Evolutionary conservation across 306 rosid species (phyloP).

Genomic region (Quercus variabilis): DNA sequence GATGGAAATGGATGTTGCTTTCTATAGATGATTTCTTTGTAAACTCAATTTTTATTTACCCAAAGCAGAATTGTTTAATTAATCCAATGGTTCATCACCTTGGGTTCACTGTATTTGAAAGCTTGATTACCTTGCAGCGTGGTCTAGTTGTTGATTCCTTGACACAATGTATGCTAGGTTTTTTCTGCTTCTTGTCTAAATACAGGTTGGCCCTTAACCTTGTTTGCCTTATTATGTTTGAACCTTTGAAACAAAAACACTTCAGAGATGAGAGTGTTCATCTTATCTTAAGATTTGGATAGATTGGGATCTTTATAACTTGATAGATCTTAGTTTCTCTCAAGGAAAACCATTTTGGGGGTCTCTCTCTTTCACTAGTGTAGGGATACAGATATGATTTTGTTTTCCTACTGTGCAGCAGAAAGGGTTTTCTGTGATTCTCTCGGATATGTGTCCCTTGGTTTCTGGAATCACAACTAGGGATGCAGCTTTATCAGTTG

Average conservation of each 20-base stretch:
- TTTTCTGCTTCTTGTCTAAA: not conserved
- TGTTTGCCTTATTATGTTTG: not conserved
- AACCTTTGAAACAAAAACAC: not conserved
- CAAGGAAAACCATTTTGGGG: not conserved
- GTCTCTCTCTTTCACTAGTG: not conserved
- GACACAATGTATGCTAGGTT: not conserved
- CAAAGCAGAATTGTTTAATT: not conserved
- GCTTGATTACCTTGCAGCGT: not conserved
- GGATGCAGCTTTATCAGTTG: conserved; percentile 77
- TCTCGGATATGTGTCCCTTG: conserved; percentile 85
- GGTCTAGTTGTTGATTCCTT: not conserved
- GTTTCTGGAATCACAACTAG: conserved; percentile 84
- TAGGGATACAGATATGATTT: not conserved
- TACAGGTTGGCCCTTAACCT: not conserved
- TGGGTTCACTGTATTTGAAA: not conserved
- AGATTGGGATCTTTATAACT: not conserved
- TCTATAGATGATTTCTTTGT: not conserved
- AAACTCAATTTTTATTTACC: not conserved
- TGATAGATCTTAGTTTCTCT: not conserved
- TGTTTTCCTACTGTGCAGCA: conserved; percentile 33
- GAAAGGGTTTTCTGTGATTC: conserved; percentile 74
- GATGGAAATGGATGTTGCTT: not conserved
- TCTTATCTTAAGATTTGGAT: not conserved
- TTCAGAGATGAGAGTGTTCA: not conserved
- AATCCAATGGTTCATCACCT: not conserved